A percentile compares a stretch with the other conserved stretches of the same genome.
These are phyloP conservation scores for Lichtheimia corymbifera DNA, from an alignment of 371 early-diverging fungal species.

Conservation along the genomic window DNA sequence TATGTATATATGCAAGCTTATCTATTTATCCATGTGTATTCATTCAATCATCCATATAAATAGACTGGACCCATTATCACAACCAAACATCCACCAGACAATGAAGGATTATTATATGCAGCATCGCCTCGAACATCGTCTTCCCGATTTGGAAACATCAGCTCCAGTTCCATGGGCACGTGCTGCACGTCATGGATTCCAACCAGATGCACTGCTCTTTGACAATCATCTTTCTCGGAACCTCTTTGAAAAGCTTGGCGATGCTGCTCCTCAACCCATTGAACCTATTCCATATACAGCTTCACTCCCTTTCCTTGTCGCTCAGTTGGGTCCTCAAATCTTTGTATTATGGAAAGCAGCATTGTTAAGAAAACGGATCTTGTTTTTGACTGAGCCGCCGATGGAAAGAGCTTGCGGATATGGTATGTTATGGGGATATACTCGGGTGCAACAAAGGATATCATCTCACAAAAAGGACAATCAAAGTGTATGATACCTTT, in stretches of 20 bases:
- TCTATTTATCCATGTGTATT: background rate
- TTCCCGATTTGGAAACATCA: too few relatives aligned
- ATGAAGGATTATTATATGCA: background rate
- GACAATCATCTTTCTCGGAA: background rate
- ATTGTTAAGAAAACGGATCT: conserved; percentile 52
- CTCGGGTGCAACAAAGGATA: background rate
- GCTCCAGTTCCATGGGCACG: too few relatives aligned
- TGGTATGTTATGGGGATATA: conserved; percentile 30
- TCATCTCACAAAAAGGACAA: conserved; percentile 36
- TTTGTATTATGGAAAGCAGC: conserved; percentile 64
- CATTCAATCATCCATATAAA: background rate
- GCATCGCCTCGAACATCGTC: background rate
- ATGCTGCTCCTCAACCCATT: background rate
- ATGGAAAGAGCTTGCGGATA: conserved; percentile 51
- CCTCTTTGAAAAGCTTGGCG: background rate
- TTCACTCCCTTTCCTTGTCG: conserved; percentile 40
- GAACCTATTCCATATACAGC: background rate
- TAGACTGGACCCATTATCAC: background rate
- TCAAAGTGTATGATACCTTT: conserved; percentile 19
- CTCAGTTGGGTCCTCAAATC: conserved; percentile 50
- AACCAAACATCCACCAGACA: background rate
- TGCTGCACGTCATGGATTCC: background rate
- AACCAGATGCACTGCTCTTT: conserved; percentile 1
- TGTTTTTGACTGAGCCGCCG: conserved; percentile 52
- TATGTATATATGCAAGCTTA: background rate